phyloP scores from a whole-genome alignment of 805 yeast genomes.

The Kodamaea laetipori region DNA sequence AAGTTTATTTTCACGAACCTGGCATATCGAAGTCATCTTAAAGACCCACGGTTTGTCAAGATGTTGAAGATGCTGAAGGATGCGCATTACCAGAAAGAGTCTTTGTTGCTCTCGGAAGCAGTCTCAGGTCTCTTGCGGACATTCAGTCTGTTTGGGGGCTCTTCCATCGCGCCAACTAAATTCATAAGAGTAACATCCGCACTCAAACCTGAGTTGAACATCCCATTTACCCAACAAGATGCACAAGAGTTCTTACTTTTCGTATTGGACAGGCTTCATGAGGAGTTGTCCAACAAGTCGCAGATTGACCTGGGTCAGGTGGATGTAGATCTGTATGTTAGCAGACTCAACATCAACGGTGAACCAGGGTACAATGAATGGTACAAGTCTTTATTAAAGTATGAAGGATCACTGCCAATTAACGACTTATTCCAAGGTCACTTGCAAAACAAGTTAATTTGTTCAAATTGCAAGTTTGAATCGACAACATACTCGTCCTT shows the following conservation, averaged over 20 bases:
- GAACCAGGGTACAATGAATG: conserved; percentile 57
- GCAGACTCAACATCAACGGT: conserved; percentile 36
- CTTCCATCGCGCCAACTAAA: conserved; percentile 63
- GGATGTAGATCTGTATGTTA: conserved; percentile 25
- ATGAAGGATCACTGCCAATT: conserved; percentile 68
- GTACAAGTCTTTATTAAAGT: conserved; percentile 52
- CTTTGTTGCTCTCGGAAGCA: conserved; percentile 47
- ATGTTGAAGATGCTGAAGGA: conserved; percentile 24
- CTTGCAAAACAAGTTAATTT: conserved; percentile 60
- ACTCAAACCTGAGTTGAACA: conserved; percentile 65
- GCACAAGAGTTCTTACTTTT: conserved; percentile 75
- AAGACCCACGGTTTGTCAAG: conserved; percentile 30
- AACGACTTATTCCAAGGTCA: conserved; percentile 73
- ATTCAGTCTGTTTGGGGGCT: conserved; percentile 59
- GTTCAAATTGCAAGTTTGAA: conserved; percentile 64
- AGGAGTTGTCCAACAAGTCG: conserved; percentile 50
- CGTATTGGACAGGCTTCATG: conserved; percentile 66
- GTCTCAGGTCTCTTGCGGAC: conserved; percentile 56
- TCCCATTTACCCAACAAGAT: conserved; percentile 79
- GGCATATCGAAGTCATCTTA: conserved; percentile 46
- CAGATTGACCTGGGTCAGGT: conserved; percentile 9
- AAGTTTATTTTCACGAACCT: conserved; percentile 50
- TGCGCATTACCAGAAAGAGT: conserved; percentile 20
- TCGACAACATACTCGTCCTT: conserved; percentile 64
- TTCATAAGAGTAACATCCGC: conserved; percentile 55